Conservation (phyloP, 345 rosid genomes). For the Garcia nutans region DNA sequence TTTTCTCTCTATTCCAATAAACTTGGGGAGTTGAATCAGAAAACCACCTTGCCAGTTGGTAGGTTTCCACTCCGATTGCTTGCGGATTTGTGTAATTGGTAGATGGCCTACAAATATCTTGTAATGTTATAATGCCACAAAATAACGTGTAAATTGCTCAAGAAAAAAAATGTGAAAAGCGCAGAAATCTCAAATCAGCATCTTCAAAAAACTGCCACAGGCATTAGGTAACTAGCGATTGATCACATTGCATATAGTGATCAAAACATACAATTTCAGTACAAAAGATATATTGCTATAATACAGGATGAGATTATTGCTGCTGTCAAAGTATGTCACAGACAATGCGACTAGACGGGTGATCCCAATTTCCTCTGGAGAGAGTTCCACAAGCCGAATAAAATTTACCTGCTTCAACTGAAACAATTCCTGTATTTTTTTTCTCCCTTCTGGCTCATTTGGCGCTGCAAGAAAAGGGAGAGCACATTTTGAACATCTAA, state of each 20-base stretch:
- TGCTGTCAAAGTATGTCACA: slow-evolving; percentile 1
- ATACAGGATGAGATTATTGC: slow-evolving; percentile 14
- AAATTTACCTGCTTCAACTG: neutral
- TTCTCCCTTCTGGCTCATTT: slow-evolving; percentile 8
- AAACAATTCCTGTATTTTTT: neutral
- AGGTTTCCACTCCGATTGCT: too few relatives aligned
- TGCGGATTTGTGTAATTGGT: too few relatives aligned
- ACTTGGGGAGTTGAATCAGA: too few relatives aligned
- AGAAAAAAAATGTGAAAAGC: too few relatives aligned
- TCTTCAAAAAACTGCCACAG: neutral
- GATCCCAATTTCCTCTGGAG: neutral
- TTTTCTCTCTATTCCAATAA: too few relatives aligned
- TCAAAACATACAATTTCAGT: slow-evolving; percentile 5
- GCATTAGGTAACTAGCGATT: neutral
- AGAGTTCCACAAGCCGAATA: neutral
- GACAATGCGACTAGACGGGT: neutral
- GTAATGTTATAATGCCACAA: too few relatives aligned
- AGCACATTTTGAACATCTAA: neutral
- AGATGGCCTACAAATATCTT: too few relatives aligned
- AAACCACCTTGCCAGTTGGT: too few relatives aligned
- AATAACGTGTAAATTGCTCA: too few relatives aligned
- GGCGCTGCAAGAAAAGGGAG: slow-evolving; percentile 12
- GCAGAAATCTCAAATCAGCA: too few relatives aligned
- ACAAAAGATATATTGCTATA: slow-evolving; percentile 5
- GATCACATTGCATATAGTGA: neutral